Evolutionary conservation across 345 rosid genomes (phyloP).

Genomic region (Kernera saxatilis): DNA sequence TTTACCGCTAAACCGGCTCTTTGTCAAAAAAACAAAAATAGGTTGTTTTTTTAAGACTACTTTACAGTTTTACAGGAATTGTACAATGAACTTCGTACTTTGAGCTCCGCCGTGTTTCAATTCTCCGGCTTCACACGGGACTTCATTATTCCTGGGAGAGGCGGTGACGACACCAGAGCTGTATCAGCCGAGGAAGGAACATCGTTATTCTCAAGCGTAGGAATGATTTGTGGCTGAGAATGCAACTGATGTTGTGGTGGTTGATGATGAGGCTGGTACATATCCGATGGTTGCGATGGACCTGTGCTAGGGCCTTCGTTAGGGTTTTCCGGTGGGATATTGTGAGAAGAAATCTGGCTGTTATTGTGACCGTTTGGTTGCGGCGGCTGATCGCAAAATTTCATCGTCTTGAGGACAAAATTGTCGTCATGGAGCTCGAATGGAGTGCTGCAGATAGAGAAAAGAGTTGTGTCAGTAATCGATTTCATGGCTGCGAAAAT

Average conservation of each 20-base stretch:
- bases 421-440: constrained; percentile 99
- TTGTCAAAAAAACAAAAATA: not conserved
- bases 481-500: not conserved
- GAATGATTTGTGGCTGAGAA: constrained; percentile 27
- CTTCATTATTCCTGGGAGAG: constrained; percentile 58
- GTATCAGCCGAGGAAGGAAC: not conserved
- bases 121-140: constrained; percentile 76
- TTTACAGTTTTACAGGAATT: constrained; percentile 64
- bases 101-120: constrained; percentile 26
- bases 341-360: constrained; percentile 21
- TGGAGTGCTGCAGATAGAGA: constrained; percentile 67
- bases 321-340: constrained; percentile 28
- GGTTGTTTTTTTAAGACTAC: constrained; percentile 26
- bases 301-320: constrained; percentile 59
- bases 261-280: constrained; percentile 18
- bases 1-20: constrained; percentile 7
- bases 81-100: constrained; percentile 23
- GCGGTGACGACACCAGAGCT: constrained; percentile 44
- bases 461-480: not conserved
- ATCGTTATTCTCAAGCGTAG: constrained; percentile 30
- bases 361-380: constrained; percentile 37
- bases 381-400: constrained; percentile 57
- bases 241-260: constrained; percentile 15
- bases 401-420: constrained; percentile 94
- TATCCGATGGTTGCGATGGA: constrained; percentile 33